A percentile compares a stretch with the other conserved stretches of the same genome.
These are phyloP conservation scores for Arctostaphylos glauca DNA, from an alignment of 148 eudicot species.

Conservation along the genomic window DNA sequence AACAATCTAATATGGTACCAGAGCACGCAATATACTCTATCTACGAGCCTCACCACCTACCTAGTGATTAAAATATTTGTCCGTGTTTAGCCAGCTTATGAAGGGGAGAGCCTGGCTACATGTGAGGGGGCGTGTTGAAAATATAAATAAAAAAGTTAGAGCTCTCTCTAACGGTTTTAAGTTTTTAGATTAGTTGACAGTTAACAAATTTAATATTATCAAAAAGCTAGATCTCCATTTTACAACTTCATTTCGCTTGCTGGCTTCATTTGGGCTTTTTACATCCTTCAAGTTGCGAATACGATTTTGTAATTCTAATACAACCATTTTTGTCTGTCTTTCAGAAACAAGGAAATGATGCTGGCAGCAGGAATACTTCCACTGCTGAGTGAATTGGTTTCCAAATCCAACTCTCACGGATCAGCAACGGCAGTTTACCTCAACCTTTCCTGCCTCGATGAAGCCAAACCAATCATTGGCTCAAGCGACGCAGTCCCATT, in stretches of 20 bases:
- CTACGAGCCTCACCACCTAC: no score
- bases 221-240: background rate
- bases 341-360: slow-evolving; percentile 93
- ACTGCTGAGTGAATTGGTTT: slow-evolving; percentile 59
- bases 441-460: slow-evolving; percentile 82
- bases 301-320: background rate
- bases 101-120: no score
- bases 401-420: slow-evolving; percentile 46
- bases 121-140: no score
- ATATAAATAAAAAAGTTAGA: no score
- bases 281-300: background rate
- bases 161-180: no score
- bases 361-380: slow-evolving; percentile 68
- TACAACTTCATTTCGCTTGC: background rate
- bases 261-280: slow-evolving; percentile 6
- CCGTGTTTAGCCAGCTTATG: no score
- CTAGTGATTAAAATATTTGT: no score
- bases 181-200: no score
- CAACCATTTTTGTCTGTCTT: slow-evolving; percentile 10
- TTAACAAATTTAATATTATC: background rate
- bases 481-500: slow-evolving; percentile 70
- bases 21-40: no score
- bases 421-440: slow-evolving; percentile 81
- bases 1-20: no score
- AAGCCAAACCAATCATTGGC: slow-evolving; percentile 79